Conservation (phyloP, 768 basidiomycete species). For the Amanita brunnescens region DNA sequence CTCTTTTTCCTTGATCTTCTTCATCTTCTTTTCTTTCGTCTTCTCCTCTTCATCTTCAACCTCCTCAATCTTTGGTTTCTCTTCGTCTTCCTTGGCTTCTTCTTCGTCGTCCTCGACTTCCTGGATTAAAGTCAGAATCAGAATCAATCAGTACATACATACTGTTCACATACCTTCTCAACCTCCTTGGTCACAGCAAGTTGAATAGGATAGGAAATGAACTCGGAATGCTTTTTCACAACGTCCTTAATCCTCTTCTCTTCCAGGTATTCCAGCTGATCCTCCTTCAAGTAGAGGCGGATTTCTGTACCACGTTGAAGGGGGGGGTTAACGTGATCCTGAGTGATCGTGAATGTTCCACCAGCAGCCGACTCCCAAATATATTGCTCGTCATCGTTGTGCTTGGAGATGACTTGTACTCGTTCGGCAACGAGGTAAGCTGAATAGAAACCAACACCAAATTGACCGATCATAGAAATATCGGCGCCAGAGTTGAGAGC, state of each 20-base stretch:
- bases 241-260: constrained; percentile 99
- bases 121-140: constrained; percentile 6
- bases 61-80: constrained; percentile 75
- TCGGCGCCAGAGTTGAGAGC: constrained; percentile 85
- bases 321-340: constrained; percentile 80
- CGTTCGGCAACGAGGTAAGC: constrained; percentile 98
- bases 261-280: constrained; percentile 97
- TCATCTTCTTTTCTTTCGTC: constrained; percentile 86
- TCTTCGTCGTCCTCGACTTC: constrained; percentile 51
- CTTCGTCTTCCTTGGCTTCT: constrained; percentile 72
- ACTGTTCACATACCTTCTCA: constrained; percentile 79
- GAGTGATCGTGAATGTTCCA: constrained; percentile 98
- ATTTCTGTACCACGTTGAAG: constrained; percentile 93
- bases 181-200: constrained; percentile 98
- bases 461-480: constrained; percentile 97
- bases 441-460: constrained; percentile 99
- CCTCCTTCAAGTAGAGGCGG: constrained; percentile 92
- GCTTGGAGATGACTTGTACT: constrained; percentile 98
- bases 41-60: constrained; percentile 78
- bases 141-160: constrained; percentile 9
- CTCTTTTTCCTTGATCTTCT: constrained; percentile 87
- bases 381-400: constrained; percentile 99
- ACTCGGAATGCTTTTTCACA: constrained; percentile 99
- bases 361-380: constrained; percentile 99
- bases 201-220: constrained; percentile 99